Percentiles rank a stretch among this genome's conserved stretches.
Conservation (phyloP, 768 basidiomycete genomes). For the Mycena maculata region DNA sequence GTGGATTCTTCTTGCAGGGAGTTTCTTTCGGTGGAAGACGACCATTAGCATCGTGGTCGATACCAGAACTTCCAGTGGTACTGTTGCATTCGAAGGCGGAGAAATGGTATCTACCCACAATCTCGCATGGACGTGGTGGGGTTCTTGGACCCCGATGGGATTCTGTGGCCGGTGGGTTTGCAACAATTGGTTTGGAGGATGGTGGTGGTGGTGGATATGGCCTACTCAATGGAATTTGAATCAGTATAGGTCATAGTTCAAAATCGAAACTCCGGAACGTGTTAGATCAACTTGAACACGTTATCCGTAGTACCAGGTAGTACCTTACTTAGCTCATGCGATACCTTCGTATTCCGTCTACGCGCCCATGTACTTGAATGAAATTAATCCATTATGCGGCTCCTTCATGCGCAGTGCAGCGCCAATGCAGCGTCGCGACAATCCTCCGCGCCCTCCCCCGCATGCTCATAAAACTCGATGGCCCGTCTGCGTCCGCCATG, state of each 20-base stretch:
- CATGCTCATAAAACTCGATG: conserved; percentile 12
- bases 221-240: neutral
- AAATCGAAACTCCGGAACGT: too few relatives aligned
- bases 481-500: conserved; percentile 19
- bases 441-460: neutral
- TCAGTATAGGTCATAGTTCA: too few relatives aligned
- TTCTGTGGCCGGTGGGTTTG: neutral
- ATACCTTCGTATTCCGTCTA: too few relatives aligned
- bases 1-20: neutral
- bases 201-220: neutral
- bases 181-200: too few relatives aligned
- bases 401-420: conserved; percentile 11
- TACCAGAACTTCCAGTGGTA: too few relatives aligned
- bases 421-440: conserved; percentile 1
- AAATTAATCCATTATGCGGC: conserved; percentile 18
- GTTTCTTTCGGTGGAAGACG: neutral
- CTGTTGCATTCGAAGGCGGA: too few relatives aligned
- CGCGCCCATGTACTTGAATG: conserved; percentile 16
- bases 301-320: too few relatives aligned
- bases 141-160: neutral
- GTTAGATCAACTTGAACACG: too few relatives aligned
- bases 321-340: too few relatives aligned
- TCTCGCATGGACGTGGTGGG: neutral
- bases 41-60: too few relatives aligned
- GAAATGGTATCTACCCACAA: too few relatives aligned